A percentile compares a stretch with the other conserved stretches of the same genome.
These are phyloP conservation scores for Cokeromyces recurvatus DNA, from an alignment of 371 early-diverging fungal genomes.

Conservation along the genomic window DNA sequence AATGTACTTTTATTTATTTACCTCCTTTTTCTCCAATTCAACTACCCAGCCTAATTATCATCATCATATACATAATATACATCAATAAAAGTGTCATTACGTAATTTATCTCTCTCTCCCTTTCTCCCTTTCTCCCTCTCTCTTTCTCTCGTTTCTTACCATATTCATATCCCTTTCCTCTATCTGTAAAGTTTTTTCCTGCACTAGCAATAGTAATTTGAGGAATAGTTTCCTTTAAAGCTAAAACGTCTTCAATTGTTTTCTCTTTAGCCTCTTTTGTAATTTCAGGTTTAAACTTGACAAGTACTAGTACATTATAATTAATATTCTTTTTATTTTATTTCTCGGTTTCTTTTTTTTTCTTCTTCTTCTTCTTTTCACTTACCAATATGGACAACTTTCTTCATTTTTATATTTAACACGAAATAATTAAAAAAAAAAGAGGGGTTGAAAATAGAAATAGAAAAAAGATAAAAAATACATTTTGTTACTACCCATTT, in stretches of 20 bases:
- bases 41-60: constrained; percentile 43
- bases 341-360: too few species aligned
- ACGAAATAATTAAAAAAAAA: background rate
- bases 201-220: constrained; percentile 27
- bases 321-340: background rate
- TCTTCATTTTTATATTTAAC: constrained; percentile 4
- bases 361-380: background rate
- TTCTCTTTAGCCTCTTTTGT: constrained; percentile 19
- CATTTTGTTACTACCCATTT: too few species aligned
- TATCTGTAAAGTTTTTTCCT: constrained; percentile 45
- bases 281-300: constrained; percentile 42
- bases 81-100: background rate
- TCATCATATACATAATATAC: too few species aligned
- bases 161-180: constrained; percentile 42
- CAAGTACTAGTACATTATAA: constrained; percentile 22
- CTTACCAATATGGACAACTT: constrained; percentile 38
- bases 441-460: too few species aligned
- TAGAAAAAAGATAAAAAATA: too few species aligned
- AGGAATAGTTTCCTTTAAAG: constrained; percentile 36
- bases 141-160: constrained; percentile 14
- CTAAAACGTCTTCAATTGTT: constrained; percentile 17
- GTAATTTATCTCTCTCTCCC: too few species aligned
- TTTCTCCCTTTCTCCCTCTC: too few species aligned
- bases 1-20: constrained; percentile 7
- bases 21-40: constrained; percentile 39